Conservation (phyloP, 225 moss, liverwort and hornwort species). For the Physcomitrellopsis africana region DNA sequence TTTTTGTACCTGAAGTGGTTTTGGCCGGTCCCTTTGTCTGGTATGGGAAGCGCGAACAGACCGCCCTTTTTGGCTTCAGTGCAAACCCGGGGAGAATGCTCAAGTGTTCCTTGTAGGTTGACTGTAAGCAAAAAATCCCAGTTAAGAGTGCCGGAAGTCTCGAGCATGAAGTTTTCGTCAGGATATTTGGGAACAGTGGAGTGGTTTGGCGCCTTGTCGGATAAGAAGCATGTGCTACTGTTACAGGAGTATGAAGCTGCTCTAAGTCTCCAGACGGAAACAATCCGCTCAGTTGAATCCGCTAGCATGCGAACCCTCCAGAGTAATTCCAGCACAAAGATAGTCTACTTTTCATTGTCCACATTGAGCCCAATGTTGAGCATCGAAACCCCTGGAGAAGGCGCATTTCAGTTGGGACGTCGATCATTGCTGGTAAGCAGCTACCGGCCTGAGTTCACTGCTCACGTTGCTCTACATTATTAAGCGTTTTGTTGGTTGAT, state of each 20-base stretch:
- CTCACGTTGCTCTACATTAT: no score
- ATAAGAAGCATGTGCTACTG: neutral
- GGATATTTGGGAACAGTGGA: neutral
- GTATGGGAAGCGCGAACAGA: neutral
- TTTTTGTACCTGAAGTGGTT: slow-evolving; percentile 20
- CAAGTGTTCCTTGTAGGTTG: slow-evolving; percentile 4
- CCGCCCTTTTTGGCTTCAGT: neutral
- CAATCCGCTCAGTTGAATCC: neutral
- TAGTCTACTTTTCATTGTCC: neutral
- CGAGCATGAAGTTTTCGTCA: neutral
- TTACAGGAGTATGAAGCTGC: neutral
- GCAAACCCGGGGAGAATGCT: slow-evolving; percentile 5
- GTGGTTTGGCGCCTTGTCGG: neutral
- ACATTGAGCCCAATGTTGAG: neutral
- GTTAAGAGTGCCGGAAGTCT: neutral
- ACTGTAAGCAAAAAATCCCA: neutral
- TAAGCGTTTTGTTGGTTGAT: no score
- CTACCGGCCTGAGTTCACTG: neutral
- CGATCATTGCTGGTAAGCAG: neutral
- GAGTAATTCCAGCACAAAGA: neutral
- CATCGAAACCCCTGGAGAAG: neutral
- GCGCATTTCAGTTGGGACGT: neutral
- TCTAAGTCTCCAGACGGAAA: neutral
- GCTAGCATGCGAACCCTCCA: neutral
- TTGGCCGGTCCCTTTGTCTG: neutral